These are phyloP conservation scores for Parasitella parasitica DNA, from an alignment of 371 early-diverging fungal species.

Conservation along the genomic window DNA sequence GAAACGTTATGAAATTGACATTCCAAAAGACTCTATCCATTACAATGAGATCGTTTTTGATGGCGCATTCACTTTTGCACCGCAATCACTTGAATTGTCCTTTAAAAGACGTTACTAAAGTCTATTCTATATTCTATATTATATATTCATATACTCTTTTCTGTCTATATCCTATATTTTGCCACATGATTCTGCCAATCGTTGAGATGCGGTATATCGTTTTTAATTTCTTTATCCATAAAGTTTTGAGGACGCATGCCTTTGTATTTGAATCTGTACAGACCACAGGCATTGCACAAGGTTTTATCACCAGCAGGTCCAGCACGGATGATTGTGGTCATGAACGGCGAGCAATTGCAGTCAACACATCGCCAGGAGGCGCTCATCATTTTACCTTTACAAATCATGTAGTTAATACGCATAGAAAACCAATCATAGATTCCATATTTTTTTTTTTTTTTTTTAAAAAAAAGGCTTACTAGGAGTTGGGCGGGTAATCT, in stretches of 20 bases:
- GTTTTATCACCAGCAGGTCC: conserved; percentile 64
- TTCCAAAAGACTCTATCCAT: conserved; percentile 30
- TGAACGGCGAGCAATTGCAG: conserved; percentile 16
- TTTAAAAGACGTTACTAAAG: conserved; percentile 21
- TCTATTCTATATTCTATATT: too few species aligned
- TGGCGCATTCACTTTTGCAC: conserved; percentile 11
- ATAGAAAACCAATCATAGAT: too few species aligned
- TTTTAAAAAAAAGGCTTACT: too few species aligned
- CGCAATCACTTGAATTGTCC: conserved; percentile 1
- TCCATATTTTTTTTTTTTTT: too few species aligned
- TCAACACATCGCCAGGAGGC: conserved; percentile 11
- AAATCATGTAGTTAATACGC: not conserved
- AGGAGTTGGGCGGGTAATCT: conserved; percentile 6
- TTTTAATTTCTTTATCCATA: conserved; percentile 17
- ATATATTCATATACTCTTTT: too few species aligned
- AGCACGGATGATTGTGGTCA: conserved; percentile 38
- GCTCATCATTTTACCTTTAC: conserved; percentile 5
- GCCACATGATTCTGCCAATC: conserved; percentile 17
- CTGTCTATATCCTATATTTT: conserved; percentile 6
- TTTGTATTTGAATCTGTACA: conserved; percentile 23
- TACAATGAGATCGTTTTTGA: conserved; percentile 17
- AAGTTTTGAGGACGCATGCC: conserved; percentile 12
- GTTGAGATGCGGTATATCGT: conserved; percentile 17
- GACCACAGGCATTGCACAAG: conserved; percentile 67
- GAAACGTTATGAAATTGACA: conserved; percentile 25